Evolutionary conservation across 768 basidiomycete species (phyloP).

Genomic region (Rhodosporidiobolus sp.): DNA sequence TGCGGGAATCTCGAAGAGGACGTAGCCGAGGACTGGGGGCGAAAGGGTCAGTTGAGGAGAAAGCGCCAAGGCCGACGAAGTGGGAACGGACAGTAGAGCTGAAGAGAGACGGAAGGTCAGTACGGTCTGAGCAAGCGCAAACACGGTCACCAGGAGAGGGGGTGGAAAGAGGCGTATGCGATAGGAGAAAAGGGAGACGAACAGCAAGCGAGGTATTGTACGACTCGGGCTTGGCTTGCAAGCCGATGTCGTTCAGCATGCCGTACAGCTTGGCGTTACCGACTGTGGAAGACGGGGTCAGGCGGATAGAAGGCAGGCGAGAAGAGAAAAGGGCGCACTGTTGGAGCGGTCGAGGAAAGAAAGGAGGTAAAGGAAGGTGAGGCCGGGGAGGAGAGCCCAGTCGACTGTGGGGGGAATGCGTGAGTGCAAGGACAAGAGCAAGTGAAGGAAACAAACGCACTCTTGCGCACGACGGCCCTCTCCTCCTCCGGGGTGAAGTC

Average conservation of each 20-base stretch:
- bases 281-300: background rate
- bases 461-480: background rate
- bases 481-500: conserved; percentile 8
- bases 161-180: background rate
- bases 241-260: conserved; percentile 27
- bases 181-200: background rate
- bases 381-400: conserved; percentile 15
- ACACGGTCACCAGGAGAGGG: too few species aligned
- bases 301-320: too few species aligned
- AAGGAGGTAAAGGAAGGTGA: conserved; percentile 29
- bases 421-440: background rate
- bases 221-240: background rate
- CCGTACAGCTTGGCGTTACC: conserved; percentile 26
- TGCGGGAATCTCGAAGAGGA: conserved; percentile 36
- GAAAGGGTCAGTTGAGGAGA: background rate
- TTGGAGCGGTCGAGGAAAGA: conserved; percentile 28
- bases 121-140: too few species aligned
- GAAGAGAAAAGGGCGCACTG: background rate
- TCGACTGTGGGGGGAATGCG: background rate
- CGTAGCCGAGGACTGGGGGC: conserved; percentile 9
- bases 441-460: too few species aligned
- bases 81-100: too few species aligned
- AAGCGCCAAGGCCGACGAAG: too few species aligned
- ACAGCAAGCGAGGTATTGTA: conserved; percentile 30
- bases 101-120: too few species aligned